phyloP scores from a whole-genome alignment of 2,329 filamentous ascomycete genomes.

The Aspergillus fumigatus region DNA sequence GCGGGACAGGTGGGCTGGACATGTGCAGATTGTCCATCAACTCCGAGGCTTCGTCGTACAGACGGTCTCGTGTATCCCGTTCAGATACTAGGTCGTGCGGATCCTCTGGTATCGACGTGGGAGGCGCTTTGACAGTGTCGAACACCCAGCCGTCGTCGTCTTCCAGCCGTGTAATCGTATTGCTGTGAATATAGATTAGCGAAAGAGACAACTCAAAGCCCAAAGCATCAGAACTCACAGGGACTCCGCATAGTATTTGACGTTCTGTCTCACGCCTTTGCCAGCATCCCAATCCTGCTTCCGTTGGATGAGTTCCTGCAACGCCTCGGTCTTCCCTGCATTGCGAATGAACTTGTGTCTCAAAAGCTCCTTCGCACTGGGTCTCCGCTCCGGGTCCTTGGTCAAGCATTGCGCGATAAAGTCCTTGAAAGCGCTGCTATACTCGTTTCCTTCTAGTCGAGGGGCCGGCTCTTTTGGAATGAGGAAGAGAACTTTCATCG shows the following conservation, averaged over 20 bases:
- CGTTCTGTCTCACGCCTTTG: slow-evolving; percentile 62
- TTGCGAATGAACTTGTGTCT: slow-evolving; percentile 82
- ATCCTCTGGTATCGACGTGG: slow-evolving; percentile 54
- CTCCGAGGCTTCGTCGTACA: slow-evolving; percentile 35
- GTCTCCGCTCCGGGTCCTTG: slow-evolving; percentile 82
- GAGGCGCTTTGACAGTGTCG: slow-evolving; percentile 76
- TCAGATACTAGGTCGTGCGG: slow-evolving; percentile 46
- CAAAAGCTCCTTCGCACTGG: slow-evolving; percentile 79
- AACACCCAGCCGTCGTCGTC: slow-evolving; percentile 91
- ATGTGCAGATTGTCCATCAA: slow-evolving; percentile 38
- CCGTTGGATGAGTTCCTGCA: slow-evolving; percentile 80
- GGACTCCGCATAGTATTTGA: slow-evolving; percentile 91
- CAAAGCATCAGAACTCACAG: slow-evolving; percentile 47
- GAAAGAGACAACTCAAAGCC: background rate
- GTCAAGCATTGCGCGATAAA: slow-evolving; percentile 87
- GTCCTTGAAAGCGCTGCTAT: slow-evolving; percentile 88
- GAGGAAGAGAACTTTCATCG: slow-evolving; percentile 89
- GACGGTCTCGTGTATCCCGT: slow-evolving; percentile 31
- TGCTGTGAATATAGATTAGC: slow-evolving; percentile 35
- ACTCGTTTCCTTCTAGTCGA: slow-evolving; percentile 71
- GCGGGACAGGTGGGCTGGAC: slow-evolving; percentile 41
- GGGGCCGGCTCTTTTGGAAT: slow-evolving; percentile 87
- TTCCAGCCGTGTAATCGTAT: slow-evolving; percentile 56
- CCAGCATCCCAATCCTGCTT: slow-evolving; percentile 78
- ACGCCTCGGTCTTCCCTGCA: slow-evolving; percentile 79